phyloP scores from a whole-genome alignment of 495 filamentous ascomycete genomes.

The Penicillium chermesinum region DNA sequence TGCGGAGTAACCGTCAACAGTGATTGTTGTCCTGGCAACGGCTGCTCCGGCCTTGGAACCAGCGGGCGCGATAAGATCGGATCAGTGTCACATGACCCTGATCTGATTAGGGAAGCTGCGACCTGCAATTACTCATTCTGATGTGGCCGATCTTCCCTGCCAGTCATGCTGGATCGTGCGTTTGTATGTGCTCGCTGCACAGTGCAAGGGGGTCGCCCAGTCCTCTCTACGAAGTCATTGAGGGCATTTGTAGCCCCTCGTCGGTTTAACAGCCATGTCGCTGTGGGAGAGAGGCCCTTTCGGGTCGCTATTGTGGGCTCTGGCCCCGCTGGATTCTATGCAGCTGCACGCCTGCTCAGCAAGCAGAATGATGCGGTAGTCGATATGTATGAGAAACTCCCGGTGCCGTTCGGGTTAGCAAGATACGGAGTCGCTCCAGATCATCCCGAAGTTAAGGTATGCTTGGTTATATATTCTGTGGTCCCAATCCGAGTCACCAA shows the following conservation, averaged over 20 bases:
- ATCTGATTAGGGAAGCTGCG: not conserved
- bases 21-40: slow-evolving; percentile 36
- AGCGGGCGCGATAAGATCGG: slow-evolving; percentile 10
- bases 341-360: slow-evolving; percentile 75
- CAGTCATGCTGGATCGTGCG: slow-evolving; percentile 26
- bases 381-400: slow-evolving; percentile 94
- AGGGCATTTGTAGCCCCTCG: slow-evolving; percentile 8
- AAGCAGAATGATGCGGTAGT: slow-evolving; percentile 66
- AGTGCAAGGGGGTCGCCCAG: slow-evolving; percentile 11
- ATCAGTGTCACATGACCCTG: slow-evolving; percentile 18
- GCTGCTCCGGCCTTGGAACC: slow-evolving; percentile 4
- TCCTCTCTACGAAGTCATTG: slow-evolving; percentile 3
- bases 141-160: not conserved
- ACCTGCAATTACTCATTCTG: not conserved
- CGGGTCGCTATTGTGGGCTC: slow-evolving; percentile 89
- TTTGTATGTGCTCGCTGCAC: slow-evolving; percentile 36
- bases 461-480: not conserved
- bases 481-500: not conserved
- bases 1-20: slow-evolving; percentile 20
- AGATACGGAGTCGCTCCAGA: slow-evolving; percentile 94
- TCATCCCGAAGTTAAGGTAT: slow-evolving; percentile 95
- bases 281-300: slow-evolving; percentile 49
- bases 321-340: slow-evolving; percentile 94
- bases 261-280: slow-evolving; percentile 30
- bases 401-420: slow-evolving; percentile 87